These are phyloP conservation scores for Athelia sp. DNA, from an alignment of 1,284 basidiomycete species.

Conservation along the genomic window DNA sequence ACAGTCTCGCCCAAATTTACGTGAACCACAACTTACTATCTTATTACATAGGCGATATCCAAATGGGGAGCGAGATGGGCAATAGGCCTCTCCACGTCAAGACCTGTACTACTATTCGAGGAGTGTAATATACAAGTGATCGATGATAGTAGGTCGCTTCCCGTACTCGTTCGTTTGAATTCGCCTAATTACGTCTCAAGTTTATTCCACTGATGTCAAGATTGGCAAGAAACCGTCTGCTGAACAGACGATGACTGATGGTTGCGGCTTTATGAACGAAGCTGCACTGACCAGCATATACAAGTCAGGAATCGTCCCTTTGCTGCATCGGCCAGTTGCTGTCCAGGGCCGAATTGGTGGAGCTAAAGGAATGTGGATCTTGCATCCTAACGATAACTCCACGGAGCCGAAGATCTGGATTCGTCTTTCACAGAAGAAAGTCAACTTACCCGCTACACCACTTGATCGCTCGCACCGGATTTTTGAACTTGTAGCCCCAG, in stretches of 20 bases:
- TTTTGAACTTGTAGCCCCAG: conserved; percentile 45
- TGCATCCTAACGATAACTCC: conserved; percentile 47
- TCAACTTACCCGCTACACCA: conserved; percentile 23
- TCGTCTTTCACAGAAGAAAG: conserved; percentile 61
- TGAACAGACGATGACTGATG: conserved; percentile 65
- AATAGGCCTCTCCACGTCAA: conserved; percentile 60
- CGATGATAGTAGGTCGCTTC: conserved; percentile 26
- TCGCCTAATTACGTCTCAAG: too few relatives aligned
- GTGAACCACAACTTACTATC: background rate
- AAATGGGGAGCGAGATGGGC: conserved; percentile 66
- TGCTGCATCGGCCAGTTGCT: conserved; percentile 41
- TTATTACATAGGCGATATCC: conserved; percentile 46
- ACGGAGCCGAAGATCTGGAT: conserved; percentile 60
- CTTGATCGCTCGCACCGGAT: conserved; percentile 46
- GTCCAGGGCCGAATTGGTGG: conserved; percentile 67
- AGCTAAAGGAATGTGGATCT: conserved; percentile 64
- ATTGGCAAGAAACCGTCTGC: conserved; percentile 33
- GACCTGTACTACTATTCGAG: conserved; percentile 51
- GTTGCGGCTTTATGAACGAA: conserved; percentile 66
- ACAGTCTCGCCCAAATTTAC: too few relatives aligned
- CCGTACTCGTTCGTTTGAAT: too few relatives aligned
- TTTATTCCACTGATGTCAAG: too few relatives aligned
- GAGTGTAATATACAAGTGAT: conserved; percentile 43
- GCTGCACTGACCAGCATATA: conserved; percentile 42
- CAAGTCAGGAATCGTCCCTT: conserved; percentile 18